Conservation (phyloP, 352 stramenopile genomes). For the Globisporangium splendens region DNA sequence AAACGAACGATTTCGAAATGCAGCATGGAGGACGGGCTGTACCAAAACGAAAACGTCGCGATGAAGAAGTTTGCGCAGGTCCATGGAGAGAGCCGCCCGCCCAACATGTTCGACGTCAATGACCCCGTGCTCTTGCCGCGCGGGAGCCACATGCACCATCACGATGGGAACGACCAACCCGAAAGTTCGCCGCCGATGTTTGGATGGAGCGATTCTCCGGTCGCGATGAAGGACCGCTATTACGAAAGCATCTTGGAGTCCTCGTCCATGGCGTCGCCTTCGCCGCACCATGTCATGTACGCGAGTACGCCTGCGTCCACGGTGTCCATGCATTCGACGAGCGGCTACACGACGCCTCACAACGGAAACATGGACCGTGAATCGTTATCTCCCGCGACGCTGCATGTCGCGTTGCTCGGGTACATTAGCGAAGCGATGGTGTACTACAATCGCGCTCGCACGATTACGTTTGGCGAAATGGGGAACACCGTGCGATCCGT, state of each 20-base stretch:
- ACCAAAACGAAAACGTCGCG: conserved; percentile 20
- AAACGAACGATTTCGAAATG: conserved; percentile 83
- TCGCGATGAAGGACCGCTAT: conserved; percentile 27
- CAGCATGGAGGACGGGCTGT: conserved; percentile 36
- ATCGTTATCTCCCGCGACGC: conserved; percentile 36
- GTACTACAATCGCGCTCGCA: conserved; percentile 44
- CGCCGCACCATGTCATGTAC: conserved; percentile 32
- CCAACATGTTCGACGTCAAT: conserved; percentile 14
- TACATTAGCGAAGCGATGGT: conserved; percentile 63
- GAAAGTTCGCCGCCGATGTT: conserved; percentile 36
- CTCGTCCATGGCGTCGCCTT: conserved; percentile 27
- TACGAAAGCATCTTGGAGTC: conserved; percentile 34
- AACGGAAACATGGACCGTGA: conserved; percentile 15
- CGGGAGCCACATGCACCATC: conserved; percentile 4
- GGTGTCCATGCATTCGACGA: conserved; percentile 18
- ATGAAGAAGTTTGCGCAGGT: conserved; percentile 46
- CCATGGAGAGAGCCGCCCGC: conserved; percentile 3
- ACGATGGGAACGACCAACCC: conserved; percentile 15
- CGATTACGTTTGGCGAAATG: conserved; percentile 54
- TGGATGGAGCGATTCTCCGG: conserved; percentile 25
- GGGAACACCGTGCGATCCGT: conserved; percentile 55
- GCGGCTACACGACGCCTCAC: conserved; percentile 6
- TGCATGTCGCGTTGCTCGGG: conserved; percentile 46
- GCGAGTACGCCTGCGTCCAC: conserved; percentile 14
- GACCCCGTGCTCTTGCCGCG: conserved; percentile 51